Conservation (phyloP, 345 rosid species). For the Salix brachista region DNA sequence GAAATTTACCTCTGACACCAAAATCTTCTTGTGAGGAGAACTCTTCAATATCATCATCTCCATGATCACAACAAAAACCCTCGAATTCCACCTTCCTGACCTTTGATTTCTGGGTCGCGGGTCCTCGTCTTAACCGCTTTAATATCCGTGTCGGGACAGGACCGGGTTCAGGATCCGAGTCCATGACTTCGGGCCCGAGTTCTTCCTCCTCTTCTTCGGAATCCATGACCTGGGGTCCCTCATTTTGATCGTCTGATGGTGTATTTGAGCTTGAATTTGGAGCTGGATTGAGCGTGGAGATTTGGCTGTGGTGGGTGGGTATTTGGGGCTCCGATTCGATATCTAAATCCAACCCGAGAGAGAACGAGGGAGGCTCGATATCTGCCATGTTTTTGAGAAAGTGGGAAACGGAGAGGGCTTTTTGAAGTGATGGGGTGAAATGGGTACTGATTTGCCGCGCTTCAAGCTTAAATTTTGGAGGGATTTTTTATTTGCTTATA, state of each 20-base stretch:
- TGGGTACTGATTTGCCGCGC: slow-evolving; percentile 6
- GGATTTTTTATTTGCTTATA: neutral
- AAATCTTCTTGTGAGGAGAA: slow-evolving; percentile 67
- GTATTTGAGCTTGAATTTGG: slow-evolving; percentile 15
- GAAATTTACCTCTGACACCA: slow-evolving; percentile 24
- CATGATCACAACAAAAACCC: slow-evolving; percentile 9
- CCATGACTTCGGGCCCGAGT: slow-evolving; percentile 14
- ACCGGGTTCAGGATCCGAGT: slow-evolving; percentile 45
- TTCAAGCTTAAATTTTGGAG: neutral
- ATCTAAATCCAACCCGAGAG: slow-evolving; percentile 73
- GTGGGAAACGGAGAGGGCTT: neutral
- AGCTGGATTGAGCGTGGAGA: neutral
- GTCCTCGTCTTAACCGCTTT: slow-evolving; percentile 61
- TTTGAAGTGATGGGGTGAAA: neutral
- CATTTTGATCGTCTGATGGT: slow-evolving; percentile 2
- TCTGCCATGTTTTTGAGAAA: slow-evolving; percentile 46
- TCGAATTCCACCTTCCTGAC: slow-evolving; percentile 14
- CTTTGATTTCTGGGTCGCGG: slow-evolving; percentile 2
- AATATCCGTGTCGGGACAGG: slow-evolving; percentile 42
- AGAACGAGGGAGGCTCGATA: slow-evolving; percentile 78
- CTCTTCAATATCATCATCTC: slow-evolving; percentile 75
- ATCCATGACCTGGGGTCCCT: slow-evolving; percentile 21
- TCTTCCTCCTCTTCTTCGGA: slow-evolving; percentile 1
- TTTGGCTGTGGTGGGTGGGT: neutral
- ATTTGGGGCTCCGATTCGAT: slow-evolving; percentile 27